phyloP scores from a whole-genome alignment of 768 basidiomycete genomes.

The Lyophyllum atratum region DNA sequence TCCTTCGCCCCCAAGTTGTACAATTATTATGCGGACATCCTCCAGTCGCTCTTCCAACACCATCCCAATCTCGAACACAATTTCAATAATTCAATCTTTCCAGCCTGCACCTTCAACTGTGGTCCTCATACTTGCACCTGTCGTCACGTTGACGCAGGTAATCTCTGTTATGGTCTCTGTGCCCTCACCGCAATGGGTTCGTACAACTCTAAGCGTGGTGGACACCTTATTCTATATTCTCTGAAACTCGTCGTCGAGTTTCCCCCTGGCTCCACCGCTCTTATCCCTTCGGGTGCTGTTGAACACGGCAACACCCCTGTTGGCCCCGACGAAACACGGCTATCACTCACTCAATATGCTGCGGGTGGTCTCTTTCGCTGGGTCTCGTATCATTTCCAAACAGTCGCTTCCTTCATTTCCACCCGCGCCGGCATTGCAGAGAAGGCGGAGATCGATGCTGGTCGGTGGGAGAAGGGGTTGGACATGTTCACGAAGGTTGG shows the following conservation, averaged over 20 bases:
- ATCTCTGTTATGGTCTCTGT: slow-evolving; percentile 11
- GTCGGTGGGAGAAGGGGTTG: too few species aligned
- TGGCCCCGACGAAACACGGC: slow-evolving; percentile 9
- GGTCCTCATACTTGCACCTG: slow-evolving; percentile 8
- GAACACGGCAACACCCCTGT: slow-evolving; percentile 16
- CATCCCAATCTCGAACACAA: slow-evolving; percentile 7
- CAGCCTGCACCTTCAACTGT: slow-evolving; percentile 16
- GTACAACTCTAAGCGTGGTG: slow-evolving; percentile 13
- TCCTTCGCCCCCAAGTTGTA: slow-evolving; percentile 10
- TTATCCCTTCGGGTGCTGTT: slow-evolving; percentile 20
- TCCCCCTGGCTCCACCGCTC: slow-evolving; percentile 14
- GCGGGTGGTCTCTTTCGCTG: slow-evolving; percentile 24
- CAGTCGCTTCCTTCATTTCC: background rate
- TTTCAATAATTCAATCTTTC: slow-evolving; percentile 11
- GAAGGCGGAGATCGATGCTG: too few species aligned
- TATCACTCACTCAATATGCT: slow-evolving; percentile 22
- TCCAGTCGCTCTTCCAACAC: background rate
- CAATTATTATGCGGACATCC: background rate
- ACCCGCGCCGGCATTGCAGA: background rate
- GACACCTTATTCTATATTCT: slow-evolving; percentile 21
- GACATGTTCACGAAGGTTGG: too few species aligned
- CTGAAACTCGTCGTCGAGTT: slow-evolving; percentile 12
- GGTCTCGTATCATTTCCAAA: slow-evolving; percentile 18
- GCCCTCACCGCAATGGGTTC: slow-evolving; percentile 14
- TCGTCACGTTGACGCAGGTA: slow-evolving; percentile 12